These are phyloP conservation scores for Curvularia sp. DNA, from an alignment of 2,329 filamentous ascomycete genomes.

Conservation along the genomic window DNA sequence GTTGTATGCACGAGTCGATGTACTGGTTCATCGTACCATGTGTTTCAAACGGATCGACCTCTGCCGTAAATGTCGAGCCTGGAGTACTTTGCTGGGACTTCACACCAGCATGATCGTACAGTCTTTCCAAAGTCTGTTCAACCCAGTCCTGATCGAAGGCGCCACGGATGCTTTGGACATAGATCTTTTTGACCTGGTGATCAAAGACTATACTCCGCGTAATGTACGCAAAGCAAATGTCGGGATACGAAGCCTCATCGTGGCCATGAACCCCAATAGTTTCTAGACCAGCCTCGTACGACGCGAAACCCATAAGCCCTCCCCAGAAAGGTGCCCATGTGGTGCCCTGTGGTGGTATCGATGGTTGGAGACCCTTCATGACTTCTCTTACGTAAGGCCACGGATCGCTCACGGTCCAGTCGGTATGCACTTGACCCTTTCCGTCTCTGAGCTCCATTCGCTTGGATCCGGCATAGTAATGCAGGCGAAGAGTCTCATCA, in stretches of 20 bases:
- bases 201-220: slow-evolving; percentile 80
- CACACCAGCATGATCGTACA: slow-evolving; percentile 39
- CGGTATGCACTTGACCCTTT: slow-evolving; percentile 33
- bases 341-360: slow-evolving; percentile 30
- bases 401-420: slow-evolving; percentile 40
- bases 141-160: slow-evolving; percentile 57
- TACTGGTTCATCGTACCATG: slow-evolving; percentile 38
- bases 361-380: slow-evolving; percentile 47
- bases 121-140: slow-evolving; percentile 38
- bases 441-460: slow-evolving; percentile 43
- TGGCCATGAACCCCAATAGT: slow-evolving; percentile 60
- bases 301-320: slow-evolving; percentile 83
- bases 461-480: slow-evolving; percentile 41
- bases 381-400: slow-evolving; percentile 52
- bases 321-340: slow-evolving; percentile 72
- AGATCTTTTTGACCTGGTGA: slow-evolving; percentile 66
- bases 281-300: slow-evolving; percentile 80
- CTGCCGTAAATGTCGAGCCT: slow-evolving; percentile 32
- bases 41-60: slow-evolving; percentile 42
- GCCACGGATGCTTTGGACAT: slow-evolving; percentile 71
- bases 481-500: slow-evolving; percentile 55
- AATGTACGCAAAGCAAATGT: slow-evolving; percentile 78
- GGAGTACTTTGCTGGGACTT: slow-evolving; percentile 43
- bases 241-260: slow-evolving; percentile 59
- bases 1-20: slow-evolving; percentile 31